Evolutionary conservation across 2,329 filamentous ascomycete species (phyloP).

Genomic region (Calcarisporium arbuscula): DNA sequence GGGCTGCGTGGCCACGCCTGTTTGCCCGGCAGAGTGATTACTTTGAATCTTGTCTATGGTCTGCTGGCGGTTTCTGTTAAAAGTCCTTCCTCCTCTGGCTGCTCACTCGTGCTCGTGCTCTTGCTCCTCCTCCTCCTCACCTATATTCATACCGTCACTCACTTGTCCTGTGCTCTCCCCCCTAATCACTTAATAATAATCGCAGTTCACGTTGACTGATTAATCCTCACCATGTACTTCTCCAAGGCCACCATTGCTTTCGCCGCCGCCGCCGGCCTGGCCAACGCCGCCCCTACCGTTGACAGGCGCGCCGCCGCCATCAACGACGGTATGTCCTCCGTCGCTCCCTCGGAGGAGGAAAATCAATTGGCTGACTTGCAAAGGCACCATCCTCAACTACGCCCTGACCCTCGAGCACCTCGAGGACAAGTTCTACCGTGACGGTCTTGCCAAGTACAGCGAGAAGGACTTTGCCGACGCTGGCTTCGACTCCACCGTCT

Average conservation of each 20-base stretch:
- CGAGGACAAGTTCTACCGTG: conserved; percentile 56
- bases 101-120: too few species aligned
- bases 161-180: too few species aligned
- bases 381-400: conserved; percentile 36
- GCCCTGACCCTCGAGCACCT: conserved; percentile 47
- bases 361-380: background rate
- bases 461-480: conserved; percentile 44
- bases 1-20: too few species aligned
- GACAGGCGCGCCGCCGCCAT: conserved; percentile 10
- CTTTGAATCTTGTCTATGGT: too few species aligned
- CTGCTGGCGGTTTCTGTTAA: too few species aligned
- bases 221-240: conserved; percentile 10
- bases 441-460: conserved; percentile 53
- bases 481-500: conserved; percentile 45
- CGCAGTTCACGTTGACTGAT: too few species aligned
- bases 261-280: conserved; percentile 8
- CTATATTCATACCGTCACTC: too few species aligned
- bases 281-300: conserved; percentile 11
- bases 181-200: too few species aligned
- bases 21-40: too few species aligned
- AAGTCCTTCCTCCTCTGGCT: too few species aligned
- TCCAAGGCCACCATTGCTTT: conserved; percentile 9
- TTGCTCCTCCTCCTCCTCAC: too few species aligned
- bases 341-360: background rate
- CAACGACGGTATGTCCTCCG: conserved; percentile 10